Base-by-base conservation (phyloP, 164 flowering plant species). In the Amborella trichopoda region DNA sequence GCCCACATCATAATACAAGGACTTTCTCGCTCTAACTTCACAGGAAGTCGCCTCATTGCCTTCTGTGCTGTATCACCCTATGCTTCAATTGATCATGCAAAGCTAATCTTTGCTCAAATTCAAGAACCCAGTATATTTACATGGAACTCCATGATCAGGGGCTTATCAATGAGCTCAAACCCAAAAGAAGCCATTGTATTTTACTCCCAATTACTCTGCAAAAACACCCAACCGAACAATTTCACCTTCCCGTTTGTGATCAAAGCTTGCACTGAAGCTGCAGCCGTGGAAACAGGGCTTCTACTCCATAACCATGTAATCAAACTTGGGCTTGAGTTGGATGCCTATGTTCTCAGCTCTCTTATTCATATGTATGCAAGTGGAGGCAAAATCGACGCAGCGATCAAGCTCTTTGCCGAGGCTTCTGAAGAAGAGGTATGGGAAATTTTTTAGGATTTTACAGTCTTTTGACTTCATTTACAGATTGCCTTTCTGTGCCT, bases 181-280 rank as follows among this genome's bases (percentile, higher is more conserved):
- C 60, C 68, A 6, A 46, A 44, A 19, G 58, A 61, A 26, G 57
- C 66, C 1, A 14, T 64, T 12, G 12, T 13, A n/a, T 37, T 63
- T 19, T 68, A 60, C 44, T 41, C 18, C 17, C 47, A 46, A 11
- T 49, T 68, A 60, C 51, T 60, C 13, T 53, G 26, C 1, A 19
- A 32, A 24, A 60, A 60, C 26, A 24, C 38, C 3, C 23, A 21
- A 24, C 63, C 63, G 5, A 60, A 68, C 47, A 60, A 64, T 22
- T 60, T 56, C 26, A 64, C 72, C 27, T 68, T 38, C 46, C 68
- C 72, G 6, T 64, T 63, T 43, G 55, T 64, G 25, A 46, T 68
- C 27, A 68, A 64, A 54, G 68, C 63, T 4, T 64, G 68, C 39
- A 46, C 47, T 0, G 62, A 23, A 16, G 44, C 55, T 1, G 43